Percentiles rank a stretch among this genome's conserved stretches.
Conservation (phyloP, 139 green algal genomes). For the Spirogloea muscicola region DNA sequence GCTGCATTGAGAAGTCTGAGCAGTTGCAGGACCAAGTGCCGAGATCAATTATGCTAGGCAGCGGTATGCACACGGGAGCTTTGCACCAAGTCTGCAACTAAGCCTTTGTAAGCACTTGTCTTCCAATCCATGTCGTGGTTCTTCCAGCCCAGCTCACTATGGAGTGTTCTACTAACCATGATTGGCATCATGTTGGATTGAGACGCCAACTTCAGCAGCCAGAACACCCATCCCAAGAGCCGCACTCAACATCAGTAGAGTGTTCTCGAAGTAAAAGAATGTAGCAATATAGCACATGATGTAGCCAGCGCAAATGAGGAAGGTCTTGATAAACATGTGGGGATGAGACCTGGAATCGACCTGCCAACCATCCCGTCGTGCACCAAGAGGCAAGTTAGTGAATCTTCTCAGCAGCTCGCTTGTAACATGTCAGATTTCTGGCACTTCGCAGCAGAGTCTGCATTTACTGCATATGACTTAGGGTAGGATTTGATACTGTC, state of each 20-base stretch:
- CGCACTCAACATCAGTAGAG: conserved; percentile 28
- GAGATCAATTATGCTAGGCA: not conserved
- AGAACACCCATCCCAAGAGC: conserved; percentile 58
- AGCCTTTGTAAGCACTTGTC: not conserved
- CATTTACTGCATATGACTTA: not conserved
- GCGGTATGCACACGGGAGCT: not conserved
- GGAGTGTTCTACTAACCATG: conserved; percentile 47
- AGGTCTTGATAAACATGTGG: conserved; percentile 62
- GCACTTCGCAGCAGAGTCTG: not conserved
- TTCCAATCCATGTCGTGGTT: not conserved
- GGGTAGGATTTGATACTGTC: not conserved
- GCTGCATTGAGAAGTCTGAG: not conserved
- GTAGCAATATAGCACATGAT: conserved; percentile 48
- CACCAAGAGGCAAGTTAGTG: not conserved
- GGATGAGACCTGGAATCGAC: conserved; percentile 55
- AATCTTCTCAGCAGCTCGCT: too few species aligned
- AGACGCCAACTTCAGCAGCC: conserved; percentile 64
- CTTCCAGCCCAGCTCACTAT: not conserved
- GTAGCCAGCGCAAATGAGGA: conserved; percentile 51
- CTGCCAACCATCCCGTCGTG: conserved; percentile 34
- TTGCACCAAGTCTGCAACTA: too few species aligned
- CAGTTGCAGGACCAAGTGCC: not conserved
- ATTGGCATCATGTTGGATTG: conserved; percentile 68
- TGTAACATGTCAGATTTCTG: not conserved
- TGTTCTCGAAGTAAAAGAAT: conserved; percentile 50